Evolutionary conservation across 2,329 filamentous ascomycete species (phyloP).

Genomic region (Phialocephala subalpina): DNA sequence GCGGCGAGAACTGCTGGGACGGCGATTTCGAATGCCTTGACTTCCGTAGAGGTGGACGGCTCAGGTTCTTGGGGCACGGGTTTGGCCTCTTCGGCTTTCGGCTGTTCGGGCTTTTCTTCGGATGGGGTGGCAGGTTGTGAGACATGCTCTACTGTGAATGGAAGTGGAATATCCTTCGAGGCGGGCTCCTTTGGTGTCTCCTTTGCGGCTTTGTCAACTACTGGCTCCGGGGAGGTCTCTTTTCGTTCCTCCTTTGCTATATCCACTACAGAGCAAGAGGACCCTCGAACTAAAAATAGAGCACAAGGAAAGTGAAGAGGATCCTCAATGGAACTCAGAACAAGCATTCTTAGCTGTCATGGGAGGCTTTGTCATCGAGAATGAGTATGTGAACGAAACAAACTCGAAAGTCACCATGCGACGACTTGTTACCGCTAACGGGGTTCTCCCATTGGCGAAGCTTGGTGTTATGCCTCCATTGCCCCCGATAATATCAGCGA

Average conservation of each 20-base stretch:
- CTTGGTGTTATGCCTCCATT: neutral
- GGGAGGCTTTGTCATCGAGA: slow-evolving; percentile 12
- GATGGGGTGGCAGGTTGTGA: neutral
- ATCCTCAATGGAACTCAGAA: neutral
- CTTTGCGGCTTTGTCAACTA: neutral
- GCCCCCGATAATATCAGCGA: slow-evolving; percentile 9
- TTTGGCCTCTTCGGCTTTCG: no score
- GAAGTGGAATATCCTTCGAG: neutral
- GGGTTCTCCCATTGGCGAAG: neutral
- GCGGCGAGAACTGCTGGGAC: neutral
- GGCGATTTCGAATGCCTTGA: neutral
- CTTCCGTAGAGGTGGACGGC: neutral
- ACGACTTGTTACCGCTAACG: neutral
- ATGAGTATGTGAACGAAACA: neutral
- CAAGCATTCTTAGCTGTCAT: slow-evolving; percentile 12
- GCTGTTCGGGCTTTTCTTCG: neutral
- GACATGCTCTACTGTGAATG: neutral
- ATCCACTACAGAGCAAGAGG: no score
- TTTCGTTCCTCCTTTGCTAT: neutral
- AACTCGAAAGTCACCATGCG: neutral
- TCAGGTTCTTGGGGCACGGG: neutral
- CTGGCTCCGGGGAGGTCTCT: neutral
- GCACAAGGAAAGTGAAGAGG: neutral
- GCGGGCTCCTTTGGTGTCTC: neutral
- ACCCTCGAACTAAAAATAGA: no score